These are phyloP conservation scores for Kluyveromyces wickerhamii DNA, from an alignment of 805 yeast genomes.

Conservation along the genomic window DNA sequence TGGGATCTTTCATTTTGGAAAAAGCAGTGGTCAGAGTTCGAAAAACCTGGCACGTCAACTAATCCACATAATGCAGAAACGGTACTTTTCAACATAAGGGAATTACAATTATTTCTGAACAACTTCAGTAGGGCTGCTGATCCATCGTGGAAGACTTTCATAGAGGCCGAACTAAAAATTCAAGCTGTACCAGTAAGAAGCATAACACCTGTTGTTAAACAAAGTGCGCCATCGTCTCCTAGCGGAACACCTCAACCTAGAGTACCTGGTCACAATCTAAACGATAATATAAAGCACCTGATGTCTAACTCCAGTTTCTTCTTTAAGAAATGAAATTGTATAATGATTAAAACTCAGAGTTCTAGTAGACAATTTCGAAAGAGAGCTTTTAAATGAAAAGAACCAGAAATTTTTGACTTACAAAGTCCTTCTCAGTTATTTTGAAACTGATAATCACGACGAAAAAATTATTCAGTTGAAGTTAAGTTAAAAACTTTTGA, in stretches of 20 bases:
- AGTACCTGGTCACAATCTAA: slow-evolving; percentile 11
- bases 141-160: slow-evolving; percentile 25
- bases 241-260: slow-evolving; percentile 5
- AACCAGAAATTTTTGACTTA: too few species aligned
- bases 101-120: slow-evolving; percentile 12
- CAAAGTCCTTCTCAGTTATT: too few species aligned
- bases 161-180: slow-evolving; percentile 19
- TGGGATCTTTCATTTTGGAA: slow-evolving; percentile 30
- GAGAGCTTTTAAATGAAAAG: too few species aligned
- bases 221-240: slow-evolving; percentile 5
- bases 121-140: slow-evolving; percentile 22
- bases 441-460: too few species aligned
- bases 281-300: slow-evolving; percentile 15
- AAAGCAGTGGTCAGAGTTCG: slow-evolving; percentile 19
- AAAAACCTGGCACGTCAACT: slow-evolving; percentile 7
- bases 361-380: too few species aligned
- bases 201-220: slow-evolving; percentile 1
- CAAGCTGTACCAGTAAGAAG: slow-evolving; percentile 11
- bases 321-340: slow-evolving; percentile 5
- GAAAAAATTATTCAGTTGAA: too few species aligned
- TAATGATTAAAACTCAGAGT: too few species aligned
- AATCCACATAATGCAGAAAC: neutral
- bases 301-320: slow-evolving; percentile 18
- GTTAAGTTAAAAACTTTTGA: too few species aligned
- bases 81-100: slow-evolving; percentile 4